A percentile compares a stretch with the other conserved stretches of the same genome.
Conservation (phyloP, 345 rosid species). For the Eucalyptus curtisii region DNA sequence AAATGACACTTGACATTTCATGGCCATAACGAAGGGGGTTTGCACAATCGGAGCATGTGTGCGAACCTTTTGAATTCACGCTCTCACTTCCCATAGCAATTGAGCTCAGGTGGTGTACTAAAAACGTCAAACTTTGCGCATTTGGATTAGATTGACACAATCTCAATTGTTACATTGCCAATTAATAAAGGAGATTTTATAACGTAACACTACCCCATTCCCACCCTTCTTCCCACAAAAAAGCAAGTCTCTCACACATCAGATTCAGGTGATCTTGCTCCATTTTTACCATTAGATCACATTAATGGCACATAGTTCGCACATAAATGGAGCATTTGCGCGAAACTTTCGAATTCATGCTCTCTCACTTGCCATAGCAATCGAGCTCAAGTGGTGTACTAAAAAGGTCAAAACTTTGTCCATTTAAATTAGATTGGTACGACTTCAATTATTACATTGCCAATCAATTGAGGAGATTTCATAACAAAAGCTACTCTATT, state of each 20-base stretch:
- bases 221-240: too few relatives aligned
- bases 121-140: neutral
- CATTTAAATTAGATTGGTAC: neutral
- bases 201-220: too few relatives aligned
- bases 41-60: neutral
- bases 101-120: neutral
- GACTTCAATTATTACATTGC: too few relatives aligned
- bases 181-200: too few relatives aligned
- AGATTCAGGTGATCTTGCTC: too few relatives aligned
- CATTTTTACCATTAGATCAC: rapidly evolving
- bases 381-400: neutral
- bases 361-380: neutral
- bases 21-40: neutral
- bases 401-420: too few relatives aligned
- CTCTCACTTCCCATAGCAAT: neutral
- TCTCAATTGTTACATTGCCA: too few relatives aligned
- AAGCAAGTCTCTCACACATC: too few relatives aligned
- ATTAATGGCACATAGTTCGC: too few relatives aligned
- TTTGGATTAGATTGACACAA: neutral
- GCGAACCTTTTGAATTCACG: neutral
- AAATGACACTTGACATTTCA: neutral
- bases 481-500: too few relatives aligned
- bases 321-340: too few relatives aligned
- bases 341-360: neutral
- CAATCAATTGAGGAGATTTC: too few relatives aligned